phyloP scores from a whole-genome alignment of 1,139 yeast genomes.

The Groenewaldozyma auringiensis region DNA sequence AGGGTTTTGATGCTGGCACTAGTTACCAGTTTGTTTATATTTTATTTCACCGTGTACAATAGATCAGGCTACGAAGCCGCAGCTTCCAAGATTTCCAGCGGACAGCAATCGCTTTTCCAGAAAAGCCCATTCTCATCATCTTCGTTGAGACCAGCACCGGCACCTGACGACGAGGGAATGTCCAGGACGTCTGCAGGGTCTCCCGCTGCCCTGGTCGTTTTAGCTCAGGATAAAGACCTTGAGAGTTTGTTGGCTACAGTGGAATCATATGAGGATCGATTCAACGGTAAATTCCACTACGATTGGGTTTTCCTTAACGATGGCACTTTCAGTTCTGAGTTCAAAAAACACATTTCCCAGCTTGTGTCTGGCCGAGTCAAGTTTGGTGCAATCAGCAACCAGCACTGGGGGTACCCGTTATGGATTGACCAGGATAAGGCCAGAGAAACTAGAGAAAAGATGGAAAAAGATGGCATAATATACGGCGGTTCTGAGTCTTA shows the following conservation, averaged over 20 bases:
- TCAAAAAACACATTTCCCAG: conserved; percentile 41
- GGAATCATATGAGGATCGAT: conserved; percentile 58
- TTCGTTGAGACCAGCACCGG: not conserved
- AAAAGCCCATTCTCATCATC: not conserved
- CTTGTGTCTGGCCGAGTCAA: conserved; percentile 54
- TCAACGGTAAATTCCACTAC: conserved; percentile 57
- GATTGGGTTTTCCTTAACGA: conserved; percentile 80
- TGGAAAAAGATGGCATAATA: conserved; percentile 45
- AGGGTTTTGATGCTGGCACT: not conserved
- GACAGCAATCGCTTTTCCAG: not conserved
- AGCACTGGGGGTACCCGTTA: conserved; percentile 69
- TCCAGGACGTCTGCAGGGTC: not conserved
- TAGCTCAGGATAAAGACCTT: conserved; percentile 63
- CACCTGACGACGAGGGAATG: not conserved
- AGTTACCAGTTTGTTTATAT: not conserved
- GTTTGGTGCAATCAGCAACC: conserved; percentile 54
- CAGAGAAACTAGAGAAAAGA: conserved; percentile 38
- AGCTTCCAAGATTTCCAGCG: not conserved
- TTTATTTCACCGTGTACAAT: not conserved
- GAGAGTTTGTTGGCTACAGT: conserved; percentile 51
- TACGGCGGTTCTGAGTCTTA: conserved; percentile 59
- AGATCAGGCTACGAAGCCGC: not conserved
- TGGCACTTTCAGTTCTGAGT: conserved; percentile 50
- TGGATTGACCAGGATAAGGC: conserved; percentile 58
- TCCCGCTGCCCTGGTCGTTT: conserved; percentile 57